phyloP scores from a whole-genome alignment of 345 rosid species.

The Salix exigua region DNA sequence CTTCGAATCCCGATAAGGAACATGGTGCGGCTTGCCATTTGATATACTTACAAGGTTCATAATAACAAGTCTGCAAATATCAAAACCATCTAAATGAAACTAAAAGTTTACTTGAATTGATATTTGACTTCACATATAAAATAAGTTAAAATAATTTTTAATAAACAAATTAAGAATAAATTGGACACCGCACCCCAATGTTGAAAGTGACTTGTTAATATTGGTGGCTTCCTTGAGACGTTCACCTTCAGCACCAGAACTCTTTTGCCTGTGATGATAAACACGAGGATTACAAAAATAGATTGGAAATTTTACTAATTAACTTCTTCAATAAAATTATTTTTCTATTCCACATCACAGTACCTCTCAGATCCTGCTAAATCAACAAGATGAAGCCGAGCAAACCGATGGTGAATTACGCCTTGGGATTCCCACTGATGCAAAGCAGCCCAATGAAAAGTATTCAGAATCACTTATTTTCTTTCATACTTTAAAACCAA shows the following conservation, averaged over 20 bases:
- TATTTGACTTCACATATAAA: neutral
- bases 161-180: neutral
- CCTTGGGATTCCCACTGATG: slow-evolving; percentile 96
- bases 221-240: slow-evolving; percentile 99
- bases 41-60: slow-evolving; percentile 96
- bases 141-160: neutral
- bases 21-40: slow-evolving; percentile 92
- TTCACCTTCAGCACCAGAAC: slow-evolving; percentile 99
- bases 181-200: slow-evolving; percentile 62
- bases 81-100: slow-evolving; percentile 9
- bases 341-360: neutral
- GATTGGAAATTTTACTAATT: neutral
- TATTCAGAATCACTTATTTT: neutral
- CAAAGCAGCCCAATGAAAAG: neutral
- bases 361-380: slow-evolving; percentile 99
- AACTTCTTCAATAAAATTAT: neutral
- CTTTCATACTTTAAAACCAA: neutral
- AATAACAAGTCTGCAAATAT: slow-evolving; percentile 78
- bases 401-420: slow-evolving; percentile 90
- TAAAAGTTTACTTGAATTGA: slow-evolving; percentile 1
- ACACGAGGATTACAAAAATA: neutral
- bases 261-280: slow-evolving; percentile 64
- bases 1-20: slow-evolving; percentile 97
- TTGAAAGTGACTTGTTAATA: slow-evolving; percentile 95
- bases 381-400: slow-evolving; percentile 95